These are phyloP conservation scores for Sphagnum magellanicum DNA, from an alignment of 228 moss, liverwort and hornwort species.

Conservation along the genomic window DNA sequence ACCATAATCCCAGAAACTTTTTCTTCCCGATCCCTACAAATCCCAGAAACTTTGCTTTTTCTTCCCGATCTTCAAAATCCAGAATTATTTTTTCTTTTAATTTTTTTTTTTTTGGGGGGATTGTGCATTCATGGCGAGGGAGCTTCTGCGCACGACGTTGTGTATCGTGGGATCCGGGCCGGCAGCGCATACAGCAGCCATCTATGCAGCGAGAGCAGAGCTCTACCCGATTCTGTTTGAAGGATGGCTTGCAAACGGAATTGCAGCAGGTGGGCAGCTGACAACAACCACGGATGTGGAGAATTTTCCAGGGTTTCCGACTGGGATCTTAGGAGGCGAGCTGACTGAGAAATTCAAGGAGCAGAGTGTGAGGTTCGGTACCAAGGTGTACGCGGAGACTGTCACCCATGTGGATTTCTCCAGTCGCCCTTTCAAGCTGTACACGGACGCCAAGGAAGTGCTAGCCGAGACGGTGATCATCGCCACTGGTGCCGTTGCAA, in stretches of 20 bases:
- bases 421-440: conserved; percentile 29
- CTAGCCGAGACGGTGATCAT: conserved; percentile 44
- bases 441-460: conserved; percentile 32
- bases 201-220: conserved; percentile 43
- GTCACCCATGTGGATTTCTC: conserved; percentile 29
- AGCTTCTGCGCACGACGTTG: conserved; percentile 14
- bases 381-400: conserved; percentile 37
- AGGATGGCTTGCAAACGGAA: conserved; percentile 49
- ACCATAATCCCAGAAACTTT: no score
- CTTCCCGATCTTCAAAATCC: no score
- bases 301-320: conserved; percentile 51
- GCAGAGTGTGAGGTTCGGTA: conserved; percentile 44
- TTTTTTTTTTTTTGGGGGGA: no score
- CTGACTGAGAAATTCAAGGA: conserved; percentile 30
- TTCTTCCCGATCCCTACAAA: no score
- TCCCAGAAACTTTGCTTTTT: no score
- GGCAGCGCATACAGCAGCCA: conserved; percentile 50
- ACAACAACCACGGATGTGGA: conserved; percentile 52
- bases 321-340: conserved; percentile 35
- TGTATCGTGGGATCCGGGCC: conserved; percentile 51
- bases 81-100: no score
- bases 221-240: conserved; percentile 38
- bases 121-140: no score
- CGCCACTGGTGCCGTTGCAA: conserved; percentile 52
- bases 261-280: conserved; percentile 42